Conservation (phyloP, 768 basidiomycete genomes). For the Mrakia frigida region DNA sequence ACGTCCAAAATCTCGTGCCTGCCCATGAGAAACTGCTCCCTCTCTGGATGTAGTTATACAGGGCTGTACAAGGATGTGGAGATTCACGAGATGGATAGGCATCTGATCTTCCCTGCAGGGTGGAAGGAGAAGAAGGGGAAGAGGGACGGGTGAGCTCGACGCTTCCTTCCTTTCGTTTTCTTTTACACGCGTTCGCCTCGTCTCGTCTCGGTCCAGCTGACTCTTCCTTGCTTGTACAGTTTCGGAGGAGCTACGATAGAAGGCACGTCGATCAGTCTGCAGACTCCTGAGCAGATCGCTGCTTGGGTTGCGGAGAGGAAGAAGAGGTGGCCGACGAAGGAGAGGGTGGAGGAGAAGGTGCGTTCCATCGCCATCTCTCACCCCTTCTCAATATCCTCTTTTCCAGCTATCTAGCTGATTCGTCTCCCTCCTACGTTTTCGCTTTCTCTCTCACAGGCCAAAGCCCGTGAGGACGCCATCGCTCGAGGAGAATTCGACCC, state of each 20-base stretch:
- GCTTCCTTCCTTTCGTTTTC: not conserved
- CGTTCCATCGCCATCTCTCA: slow-evolving; percentile 6
- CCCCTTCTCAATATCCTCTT: not conserved
- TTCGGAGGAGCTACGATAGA: slow-evolving; percentile 5
- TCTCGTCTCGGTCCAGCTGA: too few species aligned
- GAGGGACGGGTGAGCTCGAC: slow-evolving; percentile 39
- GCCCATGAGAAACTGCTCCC: slow-evolving; percentile 28
- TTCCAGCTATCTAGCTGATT: not conserved
- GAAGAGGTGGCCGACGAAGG: slow-evolving; percentile 70
- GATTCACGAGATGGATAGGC: slow-evolving; percentile 83
- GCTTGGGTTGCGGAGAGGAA: slow-evolving; percentile 87
- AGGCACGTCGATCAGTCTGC: slow-evolving; percentile 69
- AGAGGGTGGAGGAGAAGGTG: slow-evolving; percentile 66
- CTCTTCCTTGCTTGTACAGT: not conserved
- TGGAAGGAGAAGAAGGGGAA: slow-evolving; percentile 54
- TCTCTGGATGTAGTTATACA: slow-evolving; percentile 54
- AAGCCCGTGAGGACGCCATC: slow-evolving; percentile 68
- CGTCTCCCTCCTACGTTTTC: not conserved
- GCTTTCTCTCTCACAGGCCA: slow-evolving; percentile 46
- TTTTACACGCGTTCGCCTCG: too few species aligned
- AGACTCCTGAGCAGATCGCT: slow-evolving; percentile 70
- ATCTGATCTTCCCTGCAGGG: slow-evolving; percentile 70
- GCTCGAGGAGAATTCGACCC: slow-evolving; percentile 62
- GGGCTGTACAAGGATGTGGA: slow-evolving; percentile 69
- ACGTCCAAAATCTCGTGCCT: slow-evolving; percentile 18